Conservation (phyloP, 495 filamentous ascomycete species). For the Haplographium delicatum region DNA sequence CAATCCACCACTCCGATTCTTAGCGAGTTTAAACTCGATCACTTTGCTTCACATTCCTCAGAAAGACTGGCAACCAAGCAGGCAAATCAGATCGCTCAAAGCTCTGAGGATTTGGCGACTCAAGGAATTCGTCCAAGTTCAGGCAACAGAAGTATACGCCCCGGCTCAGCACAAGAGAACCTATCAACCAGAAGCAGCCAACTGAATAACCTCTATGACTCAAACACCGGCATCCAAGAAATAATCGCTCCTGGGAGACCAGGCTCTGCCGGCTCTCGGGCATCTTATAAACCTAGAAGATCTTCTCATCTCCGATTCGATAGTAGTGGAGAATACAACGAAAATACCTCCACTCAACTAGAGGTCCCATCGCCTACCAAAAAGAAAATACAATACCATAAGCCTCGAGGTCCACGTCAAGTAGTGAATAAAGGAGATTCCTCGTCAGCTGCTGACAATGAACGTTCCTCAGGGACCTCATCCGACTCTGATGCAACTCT, state of each 20-base stretch:
- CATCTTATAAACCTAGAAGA: slow-evolving; percentile 31
- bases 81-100: slow-evolving; percentile 6
- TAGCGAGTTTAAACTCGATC: slow-evolving; percentile 16
- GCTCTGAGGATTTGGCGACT: neutral
- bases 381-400: slow-evolving; percentile 25
- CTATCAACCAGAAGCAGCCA: too few relatives aligned
- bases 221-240: neutral
- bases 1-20: slow-evolving; percentile 49
- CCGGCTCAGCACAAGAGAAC: too few relatives aligned
- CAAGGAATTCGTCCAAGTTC: neutral
- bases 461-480: slow-evolving; percentile 31
- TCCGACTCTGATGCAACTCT: slow-evolving; percentile 33
- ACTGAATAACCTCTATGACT: too few relatives aligned
- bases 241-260: neutral
- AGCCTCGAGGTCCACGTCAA: slow-evolving; percentile 13
- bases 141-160: neutral
- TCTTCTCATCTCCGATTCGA: slow-evolving; percentile 32
- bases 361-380: slow-evolving; percentile 23
- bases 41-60: slow-evolving; percentile 16
- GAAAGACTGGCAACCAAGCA: slow-evolving; percentile 7
- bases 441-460: slow-evolving; percentile 25
- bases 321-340: slow-evolving; percentile 25
- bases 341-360: slow-evolving; percentile 32
- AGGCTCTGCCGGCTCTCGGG: neutral
- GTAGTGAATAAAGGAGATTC: slow-evolving; percentile 6